Conservation (phyloP, 768 basidiomycete species). For the Gloeophyllum trabeum region DNA sequence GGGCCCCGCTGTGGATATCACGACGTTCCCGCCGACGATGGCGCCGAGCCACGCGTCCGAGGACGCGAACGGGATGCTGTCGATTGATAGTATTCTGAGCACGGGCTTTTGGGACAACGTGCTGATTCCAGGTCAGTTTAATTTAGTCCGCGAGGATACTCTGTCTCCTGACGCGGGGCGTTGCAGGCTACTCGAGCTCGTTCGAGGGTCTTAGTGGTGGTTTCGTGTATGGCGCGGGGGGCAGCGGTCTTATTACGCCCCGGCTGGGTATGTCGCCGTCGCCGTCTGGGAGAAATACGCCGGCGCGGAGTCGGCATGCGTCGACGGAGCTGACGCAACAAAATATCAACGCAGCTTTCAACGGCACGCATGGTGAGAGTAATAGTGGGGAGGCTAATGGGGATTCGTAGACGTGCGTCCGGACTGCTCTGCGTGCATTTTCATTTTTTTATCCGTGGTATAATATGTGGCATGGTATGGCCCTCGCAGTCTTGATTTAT, state of each 20-base stretch:
- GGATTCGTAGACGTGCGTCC: too few relatives aligned
- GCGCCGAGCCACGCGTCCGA: slow-evolving; percentile 34
- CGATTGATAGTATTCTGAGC: slow-evolving; percentile 77
- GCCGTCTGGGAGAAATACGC: slow-evolving; percentile 43
- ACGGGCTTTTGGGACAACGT: slow-evolving; percentile 83
- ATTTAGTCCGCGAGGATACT: too few relatives aligned
- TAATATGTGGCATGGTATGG: too few relatives aligned
- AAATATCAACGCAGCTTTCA: slow-evolving; percentile 8
- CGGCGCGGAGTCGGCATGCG: slow-evolving; percentile 13
- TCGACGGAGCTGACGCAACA: slow-evolving; percentile 9
- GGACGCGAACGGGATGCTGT: slow-evolving; percentile 36
- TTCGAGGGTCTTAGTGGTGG: slow-evolving; percentile 80
- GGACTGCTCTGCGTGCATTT: too few relatives aligned
- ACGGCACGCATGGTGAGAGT: background rate
- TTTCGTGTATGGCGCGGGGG: slow-evolving; percentile 77
- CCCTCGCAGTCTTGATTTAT: too few relatives aligned
- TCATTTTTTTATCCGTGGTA: too few relatives aligned
- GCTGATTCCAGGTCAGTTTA: slow-evolving; percentile 68
- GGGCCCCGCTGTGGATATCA: slow-evolving; percentile 74
- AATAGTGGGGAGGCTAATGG: too few relatives aligned
- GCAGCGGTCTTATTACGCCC: slow-evolving; percentile 76
- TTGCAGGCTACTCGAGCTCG: slow-evolving; percentile 62
- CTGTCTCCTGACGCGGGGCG: too few relatives aligned
- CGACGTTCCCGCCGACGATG: slow-evolving; percentile 86
- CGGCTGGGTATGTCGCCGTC: slow-evolving; percentile 47